Conservation (phyloP, 345 rosid genomes). For the Theobroma cacao region DNA sequence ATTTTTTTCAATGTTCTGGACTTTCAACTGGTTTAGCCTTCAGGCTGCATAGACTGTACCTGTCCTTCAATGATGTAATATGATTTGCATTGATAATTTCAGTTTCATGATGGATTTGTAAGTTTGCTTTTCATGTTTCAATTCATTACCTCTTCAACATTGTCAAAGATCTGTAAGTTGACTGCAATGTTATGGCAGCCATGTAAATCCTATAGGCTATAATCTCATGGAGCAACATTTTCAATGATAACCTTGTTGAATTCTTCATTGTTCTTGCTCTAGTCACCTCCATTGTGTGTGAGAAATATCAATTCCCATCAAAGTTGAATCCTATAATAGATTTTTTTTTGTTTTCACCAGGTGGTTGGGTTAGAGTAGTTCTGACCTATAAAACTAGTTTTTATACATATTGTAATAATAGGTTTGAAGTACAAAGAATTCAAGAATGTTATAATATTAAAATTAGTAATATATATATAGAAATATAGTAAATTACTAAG, state of each 20-base stretch:
- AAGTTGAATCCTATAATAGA: background rate
- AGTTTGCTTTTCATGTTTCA: background rate
- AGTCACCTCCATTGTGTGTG: background rate
- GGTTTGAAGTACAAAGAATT: too few species aligned
- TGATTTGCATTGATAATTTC: background rate
- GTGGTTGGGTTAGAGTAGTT: too few species aligned
- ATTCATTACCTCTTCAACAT: too few species aligned
- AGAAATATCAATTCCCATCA: background rate
- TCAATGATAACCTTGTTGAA: background rate
- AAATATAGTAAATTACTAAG: too few species aligned
- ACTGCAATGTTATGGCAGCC: background rate
- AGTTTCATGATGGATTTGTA: background rate
- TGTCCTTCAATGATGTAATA: background rate
- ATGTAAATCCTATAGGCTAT: background rate
- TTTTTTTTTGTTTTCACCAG: too few species aligned
- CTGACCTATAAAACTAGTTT: too few species aligned
- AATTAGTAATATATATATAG: too few species aligned
- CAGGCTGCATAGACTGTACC: background rate
- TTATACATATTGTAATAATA: too few species aligned
- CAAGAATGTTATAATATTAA: too few species aligned
- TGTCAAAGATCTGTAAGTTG: background rate
- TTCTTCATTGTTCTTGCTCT: too few species aligned
- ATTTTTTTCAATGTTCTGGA: background rate
- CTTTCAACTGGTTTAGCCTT: background rate
- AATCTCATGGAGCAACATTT: background rate